Evolutionary conservation across 345 rosid genomes (phyloP).

Genomic region (Garcia nutans): DNA sequence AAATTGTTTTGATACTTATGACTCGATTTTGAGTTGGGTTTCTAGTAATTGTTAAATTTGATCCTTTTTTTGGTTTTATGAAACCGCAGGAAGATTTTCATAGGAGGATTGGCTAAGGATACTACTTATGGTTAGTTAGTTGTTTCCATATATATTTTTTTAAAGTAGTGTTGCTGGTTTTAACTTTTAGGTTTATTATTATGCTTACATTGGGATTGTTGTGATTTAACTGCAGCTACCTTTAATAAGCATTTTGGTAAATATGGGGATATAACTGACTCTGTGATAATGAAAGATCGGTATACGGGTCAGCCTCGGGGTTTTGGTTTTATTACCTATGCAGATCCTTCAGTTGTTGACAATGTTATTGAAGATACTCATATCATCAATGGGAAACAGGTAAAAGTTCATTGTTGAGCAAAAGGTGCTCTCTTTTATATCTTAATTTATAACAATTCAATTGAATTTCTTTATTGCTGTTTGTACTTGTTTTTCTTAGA

Average conservation of each 20-base stretch:
- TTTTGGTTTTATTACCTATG: conserved; percentile 93
- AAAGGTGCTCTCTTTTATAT: too few species aligned
- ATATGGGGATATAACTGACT: conserved; percentile 93
- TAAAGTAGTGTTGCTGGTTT: conserved; percentile 7
- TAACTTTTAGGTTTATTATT: not conserved
- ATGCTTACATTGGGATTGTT: not conserved
- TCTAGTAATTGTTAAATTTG: too few species aligned
- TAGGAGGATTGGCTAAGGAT: conserved; percentile 85
- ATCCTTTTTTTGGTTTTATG: not conserved
- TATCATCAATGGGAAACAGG: conserved; percentile 82
- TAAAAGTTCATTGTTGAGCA: conserved; percentile 16
- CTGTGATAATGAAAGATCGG: conserved; percentile 94
- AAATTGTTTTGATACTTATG: not conserved
- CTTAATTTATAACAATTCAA: too few species aligned
- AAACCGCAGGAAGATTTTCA: conserved; percentile 63
- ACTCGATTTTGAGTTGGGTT: not conserved
- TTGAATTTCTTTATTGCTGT: too few species aligned
- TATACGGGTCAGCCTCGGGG: conserved; percentile 94
- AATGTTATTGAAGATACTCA: conserved; percentile 75
- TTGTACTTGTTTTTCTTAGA: too few species aligned
- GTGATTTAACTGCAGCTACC: conserved; percentile 42
- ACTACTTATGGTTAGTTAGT: conserved; percentile 68
- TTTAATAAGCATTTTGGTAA: conserved; percentile 78
- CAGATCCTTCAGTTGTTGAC: conserved; percentile 86
- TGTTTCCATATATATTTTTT: conserved; percentile 11